Conservation (phyloP, 352 stramenopile species). For the Pythium volutum region DNA sequence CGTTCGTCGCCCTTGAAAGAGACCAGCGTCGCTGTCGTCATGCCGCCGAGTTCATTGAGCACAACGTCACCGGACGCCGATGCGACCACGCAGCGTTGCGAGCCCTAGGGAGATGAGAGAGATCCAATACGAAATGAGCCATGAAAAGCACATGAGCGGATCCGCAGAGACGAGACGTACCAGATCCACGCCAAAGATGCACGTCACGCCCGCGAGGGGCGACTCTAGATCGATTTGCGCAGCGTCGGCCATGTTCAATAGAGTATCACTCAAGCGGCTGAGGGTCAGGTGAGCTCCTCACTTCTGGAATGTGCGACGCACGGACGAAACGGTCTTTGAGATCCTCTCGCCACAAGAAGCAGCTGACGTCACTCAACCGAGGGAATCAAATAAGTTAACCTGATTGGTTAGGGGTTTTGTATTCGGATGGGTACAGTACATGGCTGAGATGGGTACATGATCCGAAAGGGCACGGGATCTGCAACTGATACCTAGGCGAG, state of each 20-base stretch:
- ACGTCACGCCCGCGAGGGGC: slow-evolving; percentile 13
- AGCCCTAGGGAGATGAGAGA: no score
- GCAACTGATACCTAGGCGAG: background rate
- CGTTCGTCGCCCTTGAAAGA: slow-evolving; percentile 87
- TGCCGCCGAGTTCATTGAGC: slow-evolving; percentile 86
- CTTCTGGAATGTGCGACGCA: slow-evolving; percentile 19
- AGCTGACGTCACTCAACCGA: background rate
- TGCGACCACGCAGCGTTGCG: slow-evolving; percentile 75
- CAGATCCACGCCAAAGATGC: slow-evolving; percentile 79
- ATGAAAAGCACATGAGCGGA: slow-evolving; percentile 3
- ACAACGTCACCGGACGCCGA: slow-evolving; percentile 73
- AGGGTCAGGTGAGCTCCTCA: background rate
- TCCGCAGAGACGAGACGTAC: slow-evolving; percentile 33
- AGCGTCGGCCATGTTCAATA: background rate
- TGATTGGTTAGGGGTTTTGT: background rate
- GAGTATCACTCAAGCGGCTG: no score
- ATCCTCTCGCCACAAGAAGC: no score
- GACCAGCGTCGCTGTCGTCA: slow-evolving; percentile 84
- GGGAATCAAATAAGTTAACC: background rate
- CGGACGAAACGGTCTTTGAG: background rate
- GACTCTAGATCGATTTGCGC: slow-evolving; percentile 16
- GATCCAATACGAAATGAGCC: slow-evolving; percentile 4
- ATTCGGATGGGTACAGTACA: background rate
- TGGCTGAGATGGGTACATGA: background rate
- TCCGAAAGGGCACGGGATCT: background rate